Evolutionary conservation across 2,329 filamentous ascomycete genomes (phyloP).

Genomic region (Aureobasidium namibiae): DNA sequence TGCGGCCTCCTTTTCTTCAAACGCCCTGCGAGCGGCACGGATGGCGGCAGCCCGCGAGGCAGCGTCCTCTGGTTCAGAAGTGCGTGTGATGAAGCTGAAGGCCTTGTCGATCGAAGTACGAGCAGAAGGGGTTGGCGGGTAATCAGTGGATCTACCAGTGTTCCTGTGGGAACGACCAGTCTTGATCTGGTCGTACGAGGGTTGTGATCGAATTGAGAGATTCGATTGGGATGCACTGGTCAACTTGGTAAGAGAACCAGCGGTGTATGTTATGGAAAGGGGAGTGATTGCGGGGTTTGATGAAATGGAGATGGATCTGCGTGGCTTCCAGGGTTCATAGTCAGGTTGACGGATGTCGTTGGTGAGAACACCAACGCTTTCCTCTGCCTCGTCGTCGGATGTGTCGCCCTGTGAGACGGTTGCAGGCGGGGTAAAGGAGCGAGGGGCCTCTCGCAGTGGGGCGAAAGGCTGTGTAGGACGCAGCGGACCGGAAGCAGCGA

Average conservation of each 20-base stretch:
- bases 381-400: constrained; percentile 35
- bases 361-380: constrained; percentile 34
- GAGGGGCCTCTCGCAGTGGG: constrained; percentile 43
- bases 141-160: constrained; percentile 42
- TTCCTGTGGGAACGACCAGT: constrained; percentile 38
- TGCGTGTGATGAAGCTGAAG: constrained; percentile 41
- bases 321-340: constrained; percentile 29
- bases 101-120: constrained; percentile 50
- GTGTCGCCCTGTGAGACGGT: constrained; percentile 42
- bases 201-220: constrained; percentile 35
- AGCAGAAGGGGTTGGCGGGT: constrained; percentile 41
- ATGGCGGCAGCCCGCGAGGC: constrained; percentile 48
- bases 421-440: constrained; percentile 47
- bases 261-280: constrained; percentile 25
- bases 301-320: constrained; percentile 37
- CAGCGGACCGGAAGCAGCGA: constrained; percentile 34
- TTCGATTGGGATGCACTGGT: constrained; percentile 46
- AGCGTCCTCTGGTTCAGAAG: constrained; percentile 31
- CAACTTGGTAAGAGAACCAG: constrained; percentile 38
- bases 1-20: constrained; percentile 50
- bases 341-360: constrained; percentile 35
- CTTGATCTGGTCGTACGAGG: constrained; percentile 12
- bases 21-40: constrained; percentile 47
- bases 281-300: constrained; percentile 21
- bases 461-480: constrained; percentile 43